These are phyloP conservation scores for Cenchrus fungigraminus DNA, from an alignment of 176 grass and related monocot species.

Conservation along the genomic window DNA sequence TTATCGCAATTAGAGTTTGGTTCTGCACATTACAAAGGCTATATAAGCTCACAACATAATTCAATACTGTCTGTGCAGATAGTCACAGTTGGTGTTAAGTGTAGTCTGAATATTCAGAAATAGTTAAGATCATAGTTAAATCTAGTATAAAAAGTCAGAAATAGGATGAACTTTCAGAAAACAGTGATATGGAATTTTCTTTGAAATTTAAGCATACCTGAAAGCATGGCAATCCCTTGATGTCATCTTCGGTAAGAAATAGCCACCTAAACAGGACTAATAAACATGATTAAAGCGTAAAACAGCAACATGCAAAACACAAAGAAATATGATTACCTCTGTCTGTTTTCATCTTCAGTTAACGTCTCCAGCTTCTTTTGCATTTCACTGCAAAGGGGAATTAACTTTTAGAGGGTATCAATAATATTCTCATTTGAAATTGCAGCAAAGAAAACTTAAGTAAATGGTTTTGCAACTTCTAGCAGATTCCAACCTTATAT, in stretches of 20 bases:
- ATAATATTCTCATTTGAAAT: slow-evolving; percentile 35
- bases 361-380: slow-evolving; percentile 65
- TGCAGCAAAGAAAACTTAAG: slow-evolving; percentile 19
- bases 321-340: slow-evolving; percentile 54
- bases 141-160: slow-evolving; percentile 23
- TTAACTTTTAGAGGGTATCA: slow-evolving; percentile 33
- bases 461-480: slow-evolving; percentile 34
- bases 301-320: slow-evolving; percentile 19
- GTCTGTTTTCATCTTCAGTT: slow-evolving; percentile 82
- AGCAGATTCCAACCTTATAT: slow-evolving; percentile 65
- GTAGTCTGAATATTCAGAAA: slow-evolving; percentile 17
- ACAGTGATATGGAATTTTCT: slow-evolving; percentile 3
- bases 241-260: slow-evolving; percentile 92
- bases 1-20: slow-evolving; percentile 86
- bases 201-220: slow-evolving; percentile 55
- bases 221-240: slow-evolving; percentile 92
- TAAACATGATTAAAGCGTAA: slow-evolving; percentile 25
- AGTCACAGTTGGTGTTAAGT: slow-evolving; percentile 1
- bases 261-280: slow-evolving; percentile 72
- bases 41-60: slow-evolving; percentile 41
- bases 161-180: slow-evolving; percentile 21
- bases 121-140: not conserved
- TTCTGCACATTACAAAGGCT: slow-evolving; percentile 59
- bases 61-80: not conserved
- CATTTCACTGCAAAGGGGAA: slow-evolving; percentile 72